Evolutionary conservation across 768 basidiomycete species (phyloP).

Genomic region (Leccinum disarticulatum): DNA sequence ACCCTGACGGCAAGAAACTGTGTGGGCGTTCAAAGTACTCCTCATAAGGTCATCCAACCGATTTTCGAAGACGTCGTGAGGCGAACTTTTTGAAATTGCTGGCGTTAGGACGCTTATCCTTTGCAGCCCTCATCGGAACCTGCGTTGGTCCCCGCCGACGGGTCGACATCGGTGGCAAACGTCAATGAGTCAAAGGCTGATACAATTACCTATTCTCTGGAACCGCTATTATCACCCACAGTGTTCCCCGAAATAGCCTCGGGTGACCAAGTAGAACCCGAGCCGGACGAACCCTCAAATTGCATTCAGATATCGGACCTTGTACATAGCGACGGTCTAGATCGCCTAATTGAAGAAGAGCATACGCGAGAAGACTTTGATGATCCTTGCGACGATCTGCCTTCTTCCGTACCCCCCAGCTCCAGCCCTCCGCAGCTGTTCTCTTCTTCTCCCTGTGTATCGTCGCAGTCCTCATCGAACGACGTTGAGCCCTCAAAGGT

Average conservation of each 20-base stretch:
- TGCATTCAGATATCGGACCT: neutral
- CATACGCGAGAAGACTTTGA: slow-evolving; percentile 4
- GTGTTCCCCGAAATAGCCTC: neutral
- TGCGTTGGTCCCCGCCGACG: neutral
- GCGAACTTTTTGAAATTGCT: neutral
- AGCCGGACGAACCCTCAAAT: neutral
- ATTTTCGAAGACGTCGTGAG: slow-evolving; percentile 14
- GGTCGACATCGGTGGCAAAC: neutral
- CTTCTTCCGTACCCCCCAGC: slow-evolving; percentile 37
- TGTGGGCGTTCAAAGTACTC: neutral
- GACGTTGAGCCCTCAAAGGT: slow-evolving; percentile 9
- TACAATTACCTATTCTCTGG: neutral
- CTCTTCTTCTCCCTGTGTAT: slow-evolving; percentile 41
- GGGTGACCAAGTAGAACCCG: neutral
- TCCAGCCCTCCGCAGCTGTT: slow-evolving; percentile 49
- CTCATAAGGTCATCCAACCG: neutral
- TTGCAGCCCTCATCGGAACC: slow-evolving; percentile 2
- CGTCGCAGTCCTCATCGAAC: slow-evolving; percentile 31
- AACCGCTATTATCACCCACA: neutral
- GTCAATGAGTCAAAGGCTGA: neutral
- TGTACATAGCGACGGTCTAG: neutral
- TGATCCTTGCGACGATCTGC: slow-evolving; percentile 7
- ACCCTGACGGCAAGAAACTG: neutral
- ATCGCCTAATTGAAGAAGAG: slow-evolving; percentile 2
- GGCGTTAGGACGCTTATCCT: slow-evolving; percentile 2